phyloP scores from a whole-genome alignment of 306 rosid genomes.

The Inga oerstediana region DNA sequence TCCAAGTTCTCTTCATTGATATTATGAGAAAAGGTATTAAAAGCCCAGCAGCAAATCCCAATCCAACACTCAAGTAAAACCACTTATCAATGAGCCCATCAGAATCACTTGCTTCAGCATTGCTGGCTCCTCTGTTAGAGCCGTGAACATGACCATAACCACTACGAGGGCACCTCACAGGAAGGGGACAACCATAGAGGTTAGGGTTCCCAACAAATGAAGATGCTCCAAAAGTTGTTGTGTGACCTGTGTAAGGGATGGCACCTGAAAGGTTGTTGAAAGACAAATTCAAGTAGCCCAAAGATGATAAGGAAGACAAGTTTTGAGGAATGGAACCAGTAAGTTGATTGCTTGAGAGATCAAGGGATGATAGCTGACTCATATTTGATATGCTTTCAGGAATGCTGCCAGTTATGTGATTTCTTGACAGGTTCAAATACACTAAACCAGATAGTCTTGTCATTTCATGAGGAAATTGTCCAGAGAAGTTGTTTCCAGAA shows the following conservation, averaged over 20 bases:
- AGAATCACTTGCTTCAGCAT: neutral
- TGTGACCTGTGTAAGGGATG: conserved; percentile 46
- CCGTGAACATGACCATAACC: neutral
- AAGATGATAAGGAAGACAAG: conserved; percentile 42
- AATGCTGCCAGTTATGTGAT: conserved; percentile 46
- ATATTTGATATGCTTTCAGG: conserved; percentile 39
- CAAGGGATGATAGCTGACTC: conserved; percentile 43
- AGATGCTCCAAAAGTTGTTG: conserved; percentile 38
- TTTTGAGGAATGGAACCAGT: conserved; percentile 45
- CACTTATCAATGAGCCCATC: conserved; percentile 36
- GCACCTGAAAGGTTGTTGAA: conserved; percentile 37
- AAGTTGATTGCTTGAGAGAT: conserved; percentile 48
- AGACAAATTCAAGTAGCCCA: conserved; percentile 45
- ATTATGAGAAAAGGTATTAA: conserved; percentile 42
- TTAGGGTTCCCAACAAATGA: conserved; percentile 43
- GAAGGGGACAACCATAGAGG: conserved; percentile 47
- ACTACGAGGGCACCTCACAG: conserved; percentile 25
- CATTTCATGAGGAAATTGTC: conserved; percentile 43
- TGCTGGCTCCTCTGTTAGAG: neutral
- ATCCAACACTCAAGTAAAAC: conserved; percentile 56
- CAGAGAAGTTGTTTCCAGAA: conserved; percentile 46
- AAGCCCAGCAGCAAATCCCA: conserved; percentile 41
- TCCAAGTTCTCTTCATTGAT: conserved; percentile 39
- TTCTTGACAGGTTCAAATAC: conserved; percentile 44
- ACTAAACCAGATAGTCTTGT: conserved; percentile 46